A percentile compares a stretch with the other conserved stretches of the same genome.
These are phyloP conservation scores for Onygena corvina DNA, from an alignment of 2,329 filamentous ascomycete genomes.

Conservation along the genomic window DNA sequence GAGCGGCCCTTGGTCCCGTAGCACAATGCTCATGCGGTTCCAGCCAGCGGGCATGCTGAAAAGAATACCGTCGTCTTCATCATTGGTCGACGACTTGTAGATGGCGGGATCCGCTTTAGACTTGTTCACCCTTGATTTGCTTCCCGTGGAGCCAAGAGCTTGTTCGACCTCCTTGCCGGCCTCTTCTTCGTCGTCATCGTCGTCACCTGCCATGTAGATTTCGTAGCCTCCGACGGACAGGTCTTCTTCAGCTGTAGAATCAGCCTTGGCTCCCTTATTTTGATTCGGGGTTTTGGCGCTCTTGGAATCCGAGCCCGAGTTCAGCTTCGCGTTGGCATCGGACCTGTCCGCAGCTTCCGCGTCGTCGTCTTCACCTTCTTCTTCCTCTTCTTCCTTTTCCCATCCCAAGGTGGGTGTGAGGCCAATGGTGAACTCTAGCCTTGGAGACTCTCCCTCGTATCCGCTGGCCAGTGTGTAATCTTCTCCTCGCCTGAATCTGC, in stretches of 20 bases:
- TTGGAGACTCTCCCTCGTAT: constrained; percentile 57
- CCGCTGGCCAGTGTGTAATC: constrained; percentile 91
- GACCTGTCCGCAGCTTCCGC: constrained; percentile 23
- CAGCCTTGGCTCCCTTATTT: constrained; percentile 22
- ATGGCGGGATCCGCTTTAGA: constrained; percentile 60
- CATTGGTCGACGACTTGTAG: constrained; percentile 55
- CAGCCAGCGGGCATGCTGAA: constrained; percentile 61
- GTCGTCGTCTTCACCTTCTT: constrained; percentile 38
- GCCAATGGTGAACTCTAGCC: constrained; percentile 75
- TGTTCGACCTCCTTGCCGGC: constrained; percentile 31
- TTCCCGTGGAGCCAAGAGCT: constrained; percentile 26
- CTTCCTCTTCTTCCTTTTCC: constrained; percentile 56
- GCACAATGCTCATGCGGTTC: constrained; percentile 85
- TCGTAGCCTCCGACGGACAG: constrained; percentile 41
- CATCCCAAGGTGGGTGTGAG: constrained; percentile 77
- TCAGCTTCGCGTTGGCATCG: constrained; percentile 22
- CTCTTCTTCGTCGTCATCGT: constrained; percentile 54
- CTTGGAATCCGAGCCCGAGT: constrained; percentile 15
- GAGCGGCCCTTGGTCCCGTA: constrained; percentile 73
- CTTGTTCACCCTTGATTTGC: constrained; percentile 24
- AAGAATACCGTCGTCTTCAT: constrained; percentile 62
- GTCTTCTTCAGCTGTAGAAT: constrained; percentile 25
- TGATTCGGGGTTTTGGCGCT: constrained; percentile 13
- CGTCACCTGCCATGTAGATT: constrained; percentile 81
- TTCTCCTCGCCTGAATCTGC: constrained; percentile 71